Evolutionary conservation across 78 protist species (phyloP).

Genomic region (Dictyostelium firmibasis): DNA sequence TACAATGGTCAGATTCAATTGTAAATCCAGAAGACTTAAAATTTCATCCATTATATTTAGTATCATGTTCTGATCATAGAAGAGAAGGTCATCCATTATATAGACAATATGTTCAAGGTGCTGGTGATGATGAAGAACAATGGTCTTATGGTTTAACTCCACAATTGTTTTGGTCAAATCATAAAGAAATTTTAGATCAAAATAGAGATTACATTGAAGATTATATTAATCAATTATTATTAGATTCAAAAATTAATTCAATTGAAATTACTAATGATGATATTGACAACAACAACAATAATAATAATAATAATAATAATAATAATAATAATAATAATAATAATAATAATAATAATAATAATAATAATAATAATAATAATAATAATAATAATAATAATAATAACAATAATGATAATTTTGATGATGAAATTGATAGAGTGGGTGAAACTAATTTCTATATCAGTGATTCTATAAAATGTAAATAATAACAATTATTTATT

Average conservation of each 20-base stretch:
- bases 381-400: background rate
- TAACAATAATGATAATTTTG: no score
- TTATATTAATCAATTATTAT: background rate
- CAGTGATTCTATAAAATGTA: background rate
- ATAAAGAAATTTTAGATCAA: slow-evolving; percentile 16
- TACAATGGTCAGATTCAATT: background rate
- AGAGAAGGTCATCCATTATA: slow-evolving; percentile 27
- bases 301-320: background rate
- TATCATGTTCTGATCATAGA: slow-evolving; percentile 41
- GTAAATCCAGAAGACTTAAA: background rate
- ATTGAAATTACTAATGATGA: background rate
- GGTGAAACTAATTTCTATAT: background rate
- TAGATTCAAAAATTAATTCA: background rate
- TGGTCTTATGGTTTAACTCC: slow-evolving; percentile 66
- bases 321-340: background rate
- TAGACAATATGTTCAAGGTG: slow-evolving; percentile 76
- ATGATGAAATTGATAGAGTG: background rate
- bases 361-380: background rate
- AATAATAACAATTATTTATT: no score
- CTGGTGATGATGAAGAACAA: slow-evolving; percentile 82
- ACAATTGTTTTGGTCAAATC: slow-evolving; percentile 46
- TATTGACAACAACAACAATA: background rate
- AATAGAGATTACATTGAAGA: background rate
- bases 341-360: no score
- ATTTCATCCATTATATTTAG: slow-evolving; percentile 38